phyloP scores from a whole-genome alignment of 2,329 filamentous ascomycete species.

The Westerdykella aurantiaca region DNA sequence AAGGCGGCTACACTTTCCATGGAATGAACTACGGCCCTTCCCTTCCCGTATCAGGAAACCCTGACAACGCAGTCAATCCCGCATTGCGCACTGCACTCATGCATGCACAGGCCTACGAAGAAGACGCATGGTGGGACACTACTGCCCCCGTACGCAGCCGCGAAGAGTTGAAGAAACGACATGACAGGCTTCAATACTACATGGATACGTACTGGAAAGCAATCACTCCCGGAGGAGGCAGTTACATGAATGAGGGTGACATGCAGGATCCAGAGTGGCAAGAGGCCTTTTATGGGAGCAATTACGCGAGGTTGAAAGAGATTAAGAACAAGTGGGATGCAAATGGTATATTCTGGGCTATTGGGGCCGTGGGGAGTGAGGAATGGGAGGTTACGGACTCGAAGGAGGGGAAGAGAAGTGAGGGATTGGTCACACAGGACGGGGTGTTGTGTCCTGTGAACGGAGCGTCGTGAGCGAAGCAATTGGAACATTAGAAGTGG shows the following conservation, averaged over 20 bases:
- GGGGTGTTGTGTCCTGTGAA: conserved; percentile 18
- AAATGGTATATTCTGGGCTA: conserved; percentile 21
- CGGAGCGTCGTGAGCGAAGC: too few species aligned
- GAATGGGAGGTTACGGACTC: conserved; percentile 19
- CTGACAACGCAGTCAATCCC: conserved; percentile 19
- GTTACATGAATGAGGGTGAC: conserved; percentile 27
- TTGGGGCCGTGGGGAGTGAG: conserved; percentile 20
- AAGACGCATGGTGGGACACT: conserved; percentile 16
- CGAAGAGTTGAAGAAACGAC: conserved; percentile 3
- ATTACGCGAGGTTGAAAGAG: conserved; percentile 17
- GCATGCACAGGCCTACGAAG: conserved; percentile 19
- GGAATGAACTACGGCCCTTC: conserved; percentile 21
- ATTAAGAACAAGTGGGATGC: conserved; percentile 22
- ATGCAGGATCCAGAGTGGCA: conserved; percentile 23
- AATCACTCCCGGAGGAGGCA: conserved; percentile 15
- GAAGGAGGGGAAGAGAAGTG: conserved; percentile 9
- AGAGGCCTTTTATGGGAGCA: conserved; percentile 18
- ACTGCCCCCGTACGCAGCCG: not conserved
- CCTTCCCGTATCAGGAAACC: conserved; percentile 4
- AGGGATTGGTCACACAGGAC: conserved; percentile 19
- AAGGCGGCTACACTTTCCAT: conserved; percentile 21
- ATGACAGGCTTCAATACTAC: conserved; percentile 14
- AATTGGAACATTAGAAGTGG: too few species aligned
- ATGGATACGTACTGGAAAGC: conserved; percentile 20
- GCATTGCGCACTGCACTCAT: conserved; percentile 19